Evolutionary conservation across 108 stramenopile genomes (phyloP).

Genomic region (Epipyxis sp.): DNA sequence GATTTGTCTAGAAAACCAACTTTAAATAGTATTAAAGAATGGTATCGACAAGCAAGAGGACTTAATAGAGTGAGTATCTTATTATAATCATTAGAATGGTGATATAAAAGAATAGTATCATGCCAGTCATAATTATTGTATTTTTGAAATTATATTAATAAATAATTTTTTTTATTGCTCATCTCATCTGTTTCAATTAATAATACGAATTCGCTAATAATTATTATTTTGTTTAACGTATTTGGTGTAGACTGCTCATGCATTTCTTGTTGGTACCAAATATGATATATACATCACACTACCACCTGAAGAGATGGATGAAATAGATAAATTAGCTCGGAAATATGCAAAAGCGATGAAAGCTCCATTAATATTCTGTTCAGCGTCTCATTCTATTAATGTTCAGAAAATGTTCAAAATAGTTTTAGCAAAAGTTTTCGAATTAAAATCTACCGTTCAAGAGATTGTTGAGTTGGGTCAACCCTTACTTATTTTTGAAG

Average conservation of each 20-base stretch:
- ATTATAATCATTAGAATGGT: too few species aligned
- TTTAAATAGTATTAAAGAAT: constrained; percentile 45
- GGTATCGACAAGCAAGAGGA: constrained; percentile 58
- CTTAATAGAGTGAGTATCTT: constrained; percentile 24
- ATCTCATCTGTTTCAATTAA: too few species aligned
- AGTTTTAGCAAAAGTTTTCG: constrained; percentile 50
- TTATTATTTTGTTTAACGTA: too few species aligned
- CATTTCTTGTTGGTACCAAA: constrained; percentile 64
- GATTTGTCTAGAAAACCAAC: constrained; percentile 46
- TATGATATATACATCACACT: constrained; percentile 59
- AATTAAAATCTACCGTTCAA: constrained; percentile 47
- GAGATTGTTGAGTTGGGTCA: constrained; percentile 50
- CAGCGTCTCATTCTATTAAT: constrained; percentile 59
- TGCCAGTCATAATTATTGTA: too few species aligned
- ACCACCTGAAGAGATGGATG: constrained; percentile 54
- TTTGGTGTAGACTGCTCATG: constrained; percentile 44
- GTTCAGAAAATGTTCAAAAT: constrained; percentile 58
- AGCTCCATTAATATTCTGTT: constrained; percentile 59
- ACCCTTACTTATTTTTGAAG: constrained; percentile 58
- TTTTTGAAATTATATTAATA: constrained; percentile 13
- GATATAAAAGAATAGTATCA: too few species aligned
- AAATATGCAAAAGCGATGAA: constrained; percentile 63
- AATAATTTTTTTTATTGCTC: too few species aligned
- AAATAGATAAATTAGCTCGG: constrained; percentile 56
- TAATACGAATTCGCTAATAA: too few species aligned